Conservation (phyloP, 164 flowering plant genomes). For the Malania oleifera region DNA sequence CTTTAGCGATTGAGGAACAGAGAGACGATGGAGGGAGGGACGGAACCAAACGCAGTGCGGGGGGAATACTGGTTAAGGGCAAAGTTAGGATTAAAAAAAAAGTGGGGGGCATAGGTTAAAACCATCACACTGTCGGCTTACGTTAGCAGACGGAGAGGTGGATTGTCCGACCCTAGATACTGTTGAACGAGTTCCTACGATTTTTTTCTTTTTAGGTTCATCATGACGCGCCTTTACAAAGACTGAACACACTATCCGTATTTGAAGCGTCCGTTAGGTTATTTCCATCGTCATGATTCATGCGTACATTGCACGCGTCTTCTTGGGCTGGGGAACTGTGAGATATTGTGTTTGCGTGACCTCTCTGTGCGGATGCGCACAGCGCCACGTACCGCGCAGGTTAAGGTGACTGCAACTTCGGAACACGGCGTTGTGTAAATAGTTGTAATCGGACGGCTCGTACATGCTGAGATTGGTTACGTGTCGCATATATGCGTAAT, state of each 20-base stretch:
- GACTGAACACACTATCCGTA: too few relatives aligned
- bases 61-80: conserved; percentile 13
- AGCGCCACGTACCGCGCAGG: conserved; percentile 9
- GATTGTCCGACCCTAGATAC: conserved; percentile 3
- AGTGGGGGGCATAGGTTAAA: conserved; percentile 2
- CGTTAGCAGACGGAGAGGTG: conserved; percentile 2
- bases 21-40: conserved; percentile 1
- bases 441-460: not conserved
- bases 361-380: conserved; percentile 9
- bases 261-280: too few relatives aligned
- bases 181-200: conserved; percentile 1
- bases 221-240: too few relatives aligned
- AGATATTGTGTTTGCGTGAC: too few relatives aligned
- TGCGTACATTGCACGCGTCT: too few relatives aligned
- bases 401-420: conserved; percentile 8
- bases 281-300: not conserved
- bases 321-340: too few relatives aligned
- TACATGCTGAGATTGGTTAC: not conserved
- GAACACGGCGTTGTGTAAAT: too few relatives aligned
- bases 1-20: conserved; percentile 14
- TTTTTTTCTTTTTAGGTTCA: too few relatives aligned
- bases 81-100: conserved; percentile 2
- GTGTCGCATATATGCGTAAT: not conserved
- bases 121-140: conserved; percentile 5
- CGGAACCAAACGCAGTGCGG: not conserved